phyloP scores from a whole-genome alignment of 495 filamentous ascomycete species.

The Aspergillus saccharolyticus region DNA sequence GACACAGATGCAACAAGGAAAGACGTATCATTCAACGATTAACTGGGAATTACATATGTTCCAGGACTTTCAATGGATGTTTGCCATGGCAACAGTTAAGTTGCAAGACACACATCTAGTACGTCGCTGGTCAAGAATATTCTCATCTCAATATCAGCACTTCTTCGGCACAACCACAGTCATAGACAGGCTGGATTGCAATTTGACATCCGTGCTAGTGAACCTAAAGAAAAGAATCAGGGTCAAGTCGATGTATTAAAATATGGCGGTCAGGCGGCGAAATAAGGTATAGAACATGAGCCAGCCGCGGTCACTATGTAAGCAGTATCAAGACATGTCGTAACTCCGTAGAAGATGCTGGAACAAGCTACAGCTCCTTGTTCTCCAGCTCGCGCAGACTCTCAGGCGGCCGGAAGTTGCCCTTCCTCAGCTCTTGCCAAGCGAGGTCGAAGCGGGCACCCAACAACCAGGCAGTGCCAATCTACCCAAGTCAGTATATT shows the following conservation, averaged over 20 bases:
- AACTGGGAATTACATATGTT: conserved; percentile 23
- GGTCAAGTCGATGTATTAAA: conserved; percentile 26
- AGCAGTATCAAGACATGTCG: conserved; percentile 29
- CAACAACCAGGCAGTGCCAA: conserved; percentile 60
- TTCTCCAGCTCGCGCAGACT: conserved; percentile 15
- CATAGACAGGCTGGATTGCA: conserved; percentile 81
- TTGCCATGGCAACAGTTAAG: conserved; percentile 34
- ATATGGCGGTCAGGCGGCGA: conserved; percentile 9
- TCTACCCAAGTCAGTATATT: conserved; percentile 38
- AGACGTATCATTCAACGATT: neutral
- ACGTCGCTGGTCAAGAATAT: conserved; percentile 38
- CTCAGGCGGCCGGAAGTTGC: conserved; percentile 36
- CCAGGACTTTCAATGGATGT: conserved; percentile 50
- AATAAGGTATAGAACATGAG: conserved; percentile 26
- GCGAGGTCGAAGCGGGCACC: conserved; percentile 67
- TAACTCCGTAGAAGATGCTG: conserved; percentile 27
- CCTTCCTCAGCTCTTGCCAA: conserved; percentile 48
- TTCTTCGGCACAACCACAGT: conserved; percentile 91
- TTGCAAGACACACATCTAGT: conserved; percentile 47
- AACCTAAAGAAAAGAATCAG: neutral
- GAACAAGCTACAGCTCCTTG: conserved; percentile 31
- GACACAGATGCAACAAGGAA: too few species aligned
- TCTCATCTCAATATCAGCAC: conserved; percentile 55
- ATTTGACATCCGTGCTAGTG: conserved; percentile 98
- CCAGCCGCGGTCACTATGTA: conserved; percentile 11